A percentile compares a stretch with the other conserved stretches of the same genome.
These are phyloP conservation scores for Vickermania spadyakhi DNA, from an alignment of 208 protist genomes.

Conservation along the genomic window DNA sequence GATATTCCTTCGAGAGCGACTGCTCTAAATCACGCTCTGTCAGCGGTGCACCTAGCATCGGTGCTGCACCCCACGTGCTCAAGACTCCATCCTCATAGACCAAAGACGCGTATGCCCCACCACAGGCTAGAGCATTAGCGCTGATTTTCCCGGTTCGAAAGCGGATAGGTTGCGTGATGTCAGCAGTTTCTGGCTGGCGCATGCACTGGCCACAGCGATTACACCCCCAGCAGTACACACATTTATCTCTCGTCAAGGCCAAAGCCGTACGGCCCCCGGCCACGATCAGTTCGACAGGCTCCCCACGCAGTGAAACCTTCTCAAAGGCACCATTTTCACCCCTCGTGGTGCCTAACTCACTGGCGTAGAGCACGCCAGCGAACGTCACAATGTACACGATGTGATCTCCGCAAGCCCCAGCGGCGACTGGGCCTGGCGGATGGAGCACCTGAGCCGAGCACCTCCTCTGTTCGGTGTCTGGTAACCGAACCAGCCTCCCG, in stretches of 20 bases:
- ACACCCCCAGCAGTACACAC: slow-evolving; percentile 62
- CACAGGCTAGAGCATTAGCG: slow-evolving; percentile 40
- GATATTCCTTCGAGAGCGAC: slow-evolving; percentile 16
- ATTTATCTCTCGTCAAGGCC: slow-evolving; percentile 20
- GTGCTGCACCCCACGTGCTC: slow-evolving; percentile 40
- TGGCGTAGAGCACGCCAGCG: slow-evolving; percentile 11
- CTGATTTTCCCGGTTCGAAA: slow-evolving; percentile 13
- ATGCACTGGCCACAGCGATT: slow-evolving; percentile 73
- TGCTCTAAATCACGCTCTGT: slow-evolving; percentile 11
- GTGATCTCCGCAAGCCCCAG: slow-evolving; percentile 18
- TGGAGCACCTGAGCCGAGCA: too few relatives aligned
- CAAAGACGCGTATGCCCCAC: slow-evolving; percentile 31
- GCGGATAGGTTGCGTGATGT: slow-evolving; percentile 18
- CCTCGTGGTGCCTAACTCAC: neutral
- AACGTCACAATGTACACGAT: slow-evolving; percentile 26
- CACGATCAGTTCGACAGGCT: slow-evolving; percentile 24
- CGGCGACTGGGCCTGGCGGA: neutral
- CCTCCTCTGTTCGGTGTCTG: too few relatives aligned
- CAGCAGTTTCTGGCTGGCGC: slow-evolving; percentile 8
- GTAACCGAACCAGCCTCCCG: neutral
- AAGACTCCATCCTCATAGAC: slow-evolving; percentile 38
- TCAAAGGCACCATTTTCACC: slow-evolving; percentile 9
- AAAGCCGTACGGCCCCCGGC: slow-evolving; percentile 31
- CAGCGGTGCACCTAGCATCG: slow-evolving; percentile 33
- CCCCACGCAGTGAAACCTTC: slow-evolving; percentile 17